These are phyloP conservation scores for Liquidambar formosana DNA, from an alignment of 164 flowering plant species.

Conservation along the genomic window DNA sequence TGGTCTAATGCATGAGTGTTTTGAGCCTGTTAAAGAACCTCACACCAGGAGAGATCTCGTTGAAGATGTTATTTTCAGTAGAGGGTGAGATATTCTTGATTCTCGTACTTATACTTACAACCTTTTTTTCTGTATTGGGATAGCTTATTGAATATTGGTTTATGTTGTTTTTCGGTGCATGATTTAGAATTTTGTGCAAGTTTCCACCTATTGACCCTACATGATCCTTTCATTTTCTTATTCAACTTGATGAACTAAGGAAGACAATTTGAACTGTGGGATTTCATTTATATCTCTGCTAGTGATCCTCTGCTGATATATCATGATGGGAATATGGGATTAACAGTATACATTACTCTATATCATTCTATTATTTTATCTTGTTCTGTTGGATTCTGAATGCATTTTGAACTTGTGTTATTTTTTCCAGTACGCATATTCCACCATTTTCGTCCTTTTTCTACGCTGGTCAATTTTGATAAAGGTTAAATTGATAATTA, in stretches of 20 bases:
- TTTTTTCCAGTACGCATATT: too few relatives aligned
- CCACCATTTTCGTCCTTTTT: too few relatives aligned
- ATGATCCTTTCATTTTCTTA: background rate
- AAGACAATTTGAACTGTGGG: too few relatives aligned
- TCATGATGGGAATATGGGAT: too few relatives aligned
- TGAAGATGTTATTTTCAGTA: constrained; percentile 73
- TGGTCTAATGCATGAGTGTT: constrained; percentile 83
- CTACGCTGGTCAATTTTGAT: too few relatives aligned
- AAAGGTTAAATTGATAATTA: too few relatives aligned
- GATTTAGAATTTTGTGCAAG: background rate
- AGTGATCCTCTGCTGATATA: too few relatives aligned
- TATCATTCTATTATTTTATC: too few relatives aligned
- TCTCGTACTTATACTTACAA: background rate
- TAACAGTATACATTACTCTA: too few relatives aligned
- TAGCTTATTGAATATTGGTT: background rate
- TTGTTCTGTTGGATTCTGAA: too few relatives aligned
- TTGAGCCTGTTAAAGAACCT: constrained; percentile 62
- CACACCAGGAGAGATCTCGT: constrained; percentile 59
- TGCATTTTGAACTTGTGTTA: too few relatives aligned
- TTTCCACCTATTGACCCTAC: background rate
- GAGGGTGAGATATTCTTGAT: constrained; percentile 43
- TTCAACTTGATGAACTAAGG: background rate
- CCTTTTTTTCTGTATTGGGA: background rate
- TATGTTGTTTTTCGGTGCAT: background rate
- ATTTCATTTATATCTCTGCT: too few relatives aligned